phyloP scores from a whole-genome alignment of 148 eudicot genomes.

The Silene uniflora region DNA sequence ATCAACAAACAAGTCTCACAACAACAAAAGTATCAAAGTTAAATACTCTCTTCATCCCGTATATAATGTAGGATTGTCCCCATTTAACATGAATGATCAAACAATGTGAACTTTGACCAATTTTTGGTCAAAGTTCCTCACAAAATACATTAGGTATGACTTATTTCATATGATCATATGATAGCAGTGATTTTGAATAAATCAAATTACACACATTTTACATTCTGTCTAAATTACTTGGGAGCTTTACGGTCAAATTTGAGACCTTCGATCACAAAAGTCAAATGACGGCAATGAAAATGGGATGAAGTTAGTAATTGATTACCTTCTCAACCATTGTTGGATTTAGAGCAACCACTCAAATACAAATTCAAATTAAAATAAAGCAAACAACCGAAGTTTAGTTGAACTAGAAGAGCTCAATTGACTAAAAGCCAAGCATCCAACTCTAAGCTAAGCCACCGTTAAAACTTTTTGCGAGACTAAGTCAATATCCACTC shows the following conservation, averaged over 20 bases:
- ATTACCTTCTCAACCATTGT: not conserved
- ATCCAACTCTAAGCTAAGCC: constrained; percentile 1
- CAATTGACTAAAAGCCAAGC: not conserved
- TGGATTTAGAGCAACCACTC: constrained; percentile 17
- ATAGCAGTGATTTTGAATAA: not conserved
- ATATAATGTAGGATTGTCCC: too few species aligned
- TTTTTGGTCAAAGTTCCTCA: too few species aligned
- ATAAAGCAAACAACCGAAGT: not conserved
- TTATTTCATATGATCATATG: not conserved
- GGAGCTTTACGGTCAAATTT: too few species aligned
- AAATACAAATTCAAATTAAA: not conserved
- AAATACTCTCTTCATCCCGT: too few species aligned
- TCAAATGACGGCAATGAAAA: not conserved
- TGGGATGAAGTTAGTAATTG: not conserved
- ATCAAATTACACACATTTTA: not conserved
- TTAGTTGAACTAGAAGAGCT: constrained; percentile 5
- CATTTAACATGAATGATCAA: not conserved
- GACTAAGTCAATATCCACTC: not conserved
- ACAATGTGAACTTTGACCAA: not conserved
- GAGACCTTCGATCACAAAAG: not conserved
- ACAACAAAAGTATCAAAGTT: not conserved
- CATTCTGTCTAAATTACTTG: too few species aligned
- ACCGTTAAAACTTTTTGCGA: not conserved
- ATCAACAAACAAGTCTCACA: not conserved
- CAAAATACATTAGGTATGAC: too few species aligned